phyloP scores from a whole-genome alignment of 1,139 yeast genomes.

The Taphrina communis region DNA sequence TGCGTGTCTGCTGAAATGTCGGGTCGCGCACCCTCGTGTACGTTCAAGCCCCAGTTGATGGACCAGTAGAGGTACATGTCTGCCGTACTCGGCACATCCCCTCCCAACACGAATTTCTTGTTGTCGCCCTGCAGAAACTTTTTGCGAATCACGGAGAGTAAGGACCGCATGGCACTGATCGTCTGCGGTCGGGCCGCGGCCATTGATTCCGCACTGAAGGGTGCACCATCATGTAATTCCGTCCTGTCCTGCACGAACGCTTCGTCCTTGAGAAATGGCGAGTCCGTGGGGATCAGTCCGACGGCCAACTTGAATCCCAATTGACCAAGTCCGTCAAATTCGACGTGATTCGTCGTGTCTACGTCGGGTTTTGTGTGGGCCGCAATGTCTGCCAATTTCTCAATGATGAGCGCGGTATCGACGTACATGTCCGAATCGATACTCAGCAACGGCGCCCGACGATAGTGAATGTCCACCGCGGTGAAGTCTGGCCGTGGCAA shows the following conservation, averaged over 20 bases:
- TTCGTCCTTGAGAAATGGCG: constrained; percentile 13
- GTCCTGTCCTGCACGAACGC: constrained; percentile 30
- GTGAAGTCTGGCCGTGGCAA: constrained; percentile 35
- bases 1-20: constrained; percentile 21
- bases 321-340: constrained; percentile 8
- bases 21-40: constrained; percentile 24
- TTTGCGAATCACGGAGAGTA: constrained; percentile 17
- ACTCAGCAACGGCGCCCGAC: constrained; percentile 31
- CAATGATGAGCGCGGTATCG: constrained; percentile 29
- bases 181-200: constrained; percentile 12
- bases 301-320: constrained; percentile 16
- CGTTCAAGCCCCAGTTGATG: constrained; percentile 22
- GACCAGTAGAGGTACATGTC: constrained; percentile 35
- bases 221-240: constrained; percentile 21
- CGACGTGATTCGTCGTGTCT: constrained; percentile 31
- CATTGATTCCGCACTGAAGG: constrained; percentile 13
- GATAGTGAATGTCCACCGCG: constrained; percentile 26
- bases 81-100: constrained; percentile 33
- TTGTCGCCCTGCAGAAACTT: not conserved
- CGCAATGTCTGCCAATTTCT: constrained; percentile 35
- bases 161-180: constrained; percentile 12
- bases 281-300: constrained; percentile 18
- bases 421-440: constrained; percentile 38
- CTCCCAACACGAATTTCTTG: constrained; percentile 31
- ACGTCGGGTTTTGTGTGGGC: constrained; percentile 19